Evolutionary conservation across 2,329 filamentous ascomycete genomes (phyloP), one percentile per base, ranked within the genome.

Genomic region (Neonectria magnoliae): DNA sequence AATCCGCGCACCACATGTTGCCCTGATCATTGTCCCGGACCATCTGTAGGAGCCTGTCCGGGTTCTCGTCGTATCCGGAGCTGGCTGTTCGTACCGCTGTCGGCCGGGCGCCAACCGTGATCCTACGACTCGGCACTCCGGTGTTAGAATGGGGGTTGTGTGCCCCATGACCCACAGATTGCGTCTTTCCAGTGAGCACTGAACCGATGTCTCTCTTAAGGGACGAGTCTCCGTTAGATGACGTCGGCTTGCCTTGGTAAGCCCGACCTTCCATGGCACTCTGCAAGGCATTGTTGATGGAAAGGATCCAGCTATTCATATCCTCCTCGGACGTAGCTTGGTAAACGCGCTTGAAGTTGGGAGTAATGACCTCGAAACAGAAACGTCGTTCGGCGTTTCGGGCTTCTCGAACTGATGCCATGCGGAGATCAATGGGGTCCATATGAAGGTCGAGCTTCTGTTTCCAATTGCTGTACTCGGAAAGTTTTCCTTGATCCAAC

Each of bases 401-500:
- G 44, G 97, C 95, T 81, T 99, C 96, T 62, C 96, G 90, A 16
- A 99, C 97, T 16, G 96, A 98, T 10, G 96, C 96, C 89, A 98
- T 96, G 38, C 96, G 92, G 50, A 99, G 84, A 78, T 99, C 97
- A 69, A 99, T 98, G 0, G 96, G 96, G 2, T 98, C 96, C 89
- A 97, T 98, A 77, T 99, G 97, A 27, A 98, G 84, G 79, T 99
- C 96, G 25, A 99, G 87, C 77, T 90, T 95, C 77, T 99, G 93
- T 80, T 99, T 99, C 96, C 96, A 99, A 78, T 99, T 98, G 77
- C 94, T 97, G 80, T 99, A 99, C 76, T 99, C 96, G 1, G 95
- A 98, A 16, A 99, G 85, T 77, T 96, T 97, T 25, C 96, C 96
- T 79, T 97, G 94, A 77, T 98, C 97, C 48, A 99, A 85, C 2